These are phyloP conservation scores for Auricularia sp. DNA, from an alignment of 768 basidiomycete species.

Conservation along the genomic window DNA sequence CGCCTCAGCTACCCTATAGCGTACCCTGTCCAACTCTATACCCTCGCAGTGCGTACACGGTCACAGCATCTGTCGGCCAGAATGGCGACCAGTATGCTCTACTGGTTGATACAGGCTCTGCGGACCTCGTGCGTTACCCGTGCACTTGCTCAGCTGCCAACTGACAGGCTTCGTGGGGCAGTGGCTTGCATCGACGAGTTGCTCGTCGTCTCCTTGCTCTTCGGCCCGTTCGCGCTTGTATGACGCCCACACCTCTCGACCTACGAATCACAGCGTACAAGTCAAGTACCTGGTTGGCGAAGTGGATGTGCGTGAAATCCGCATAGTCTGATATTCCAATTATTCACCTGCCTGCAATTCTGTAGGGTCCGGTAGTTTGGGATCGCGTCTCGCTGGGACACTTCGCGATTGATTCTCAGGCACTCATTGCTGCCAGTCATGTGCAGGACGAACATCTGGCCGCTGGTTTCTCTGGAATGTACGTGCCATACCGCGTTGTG, in stretches of 20 bases:
- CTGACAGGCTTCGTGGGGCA: slow-evolving; percentile 16
- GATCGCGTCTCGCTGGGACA: slow-evolving; percentile 54
- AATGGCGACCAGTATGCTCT: slow-evolving; percentile 43
- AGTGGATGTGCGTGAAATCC: not conserved
- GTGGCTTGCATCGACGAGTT: slow-evolving; percentile 70
- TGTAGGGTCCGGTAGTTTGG: slow-evolving; percentile 56
- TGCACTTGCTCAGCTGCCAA: not conserved
- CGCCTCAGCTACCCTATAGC: not conserved
- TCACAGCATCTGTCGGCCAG: slow-evolving; percentile 47
- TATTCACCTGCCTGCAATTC: slow-evolving; percentile 26
- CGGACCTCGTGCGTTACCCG: slow-evolving; percentile 51
- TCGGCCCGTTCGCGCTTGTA: slow-evolving; percentile 41
- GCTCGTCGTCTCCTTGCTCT: slow-evolving; percentile 44
- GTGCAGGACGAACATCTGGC: slow-evolving; percentile 51
- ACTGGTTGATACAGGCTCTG: slow-evolving; percentile 76
- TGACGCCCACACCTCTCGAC: slow-evolving; percentile 33
- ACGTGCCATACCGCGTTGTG: not conserved
- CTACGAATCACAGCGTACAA: slow-evolving; percentile 34
- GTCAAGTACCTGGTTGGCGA: slow-evolving; percentile 43
- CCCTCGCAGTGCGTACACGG: slow-evolving; percentile 46
- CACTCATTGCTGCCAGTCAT: slow-evolving; percentile 57
- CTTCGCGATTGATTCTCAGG: slow-evolving; percentile 56
- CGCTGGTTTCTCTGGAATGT: slow-evolving; percentile 28
- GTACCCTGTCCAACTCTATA: slow-evolving; percentile 1
- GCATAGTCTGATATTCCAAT: not conserved